Evolutionary conservation across 2,329 filamentous ascomycete species (phyloP).

Genomic region (Daldinia eschscholtzii): DNA sequence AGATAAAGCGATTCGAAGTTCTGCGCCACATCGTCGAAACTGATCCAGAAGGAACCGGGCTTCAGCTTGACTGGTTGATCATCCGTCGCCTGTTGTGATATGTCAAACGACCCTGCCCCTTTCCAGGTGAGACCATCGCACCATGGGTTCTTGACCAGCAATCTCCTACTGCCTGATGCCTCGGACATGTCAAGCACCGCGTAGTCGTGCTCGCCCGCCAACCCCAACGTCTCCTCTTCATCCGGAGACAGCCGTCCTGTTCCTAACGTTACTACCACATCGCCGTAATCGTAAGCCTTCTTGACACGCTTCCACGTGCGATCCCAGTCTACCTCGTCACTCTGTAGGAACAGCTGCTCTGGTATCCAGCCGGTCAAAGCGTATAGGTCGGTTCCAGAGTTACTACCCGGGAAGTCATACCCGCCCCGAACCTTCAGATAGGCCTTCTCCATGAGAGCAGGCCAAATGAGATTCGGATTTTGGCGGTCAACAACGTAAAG

Average conservation of each 20-base stretch:
- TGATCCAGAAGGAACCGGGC: constrained; percentile 94
- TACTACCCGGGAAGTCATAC: constrained; percentile 97
- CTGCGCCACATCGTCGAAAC: constrained; percentile 86
- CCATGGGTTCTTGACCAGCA: constrained; percentile 97
- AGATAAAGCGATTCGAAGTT: constrained; percentile 96
- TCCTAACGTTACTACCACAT: constrained; percentile 90
- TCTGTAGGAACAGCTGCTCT: constrained; percentile 92
- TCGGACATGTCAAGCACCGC: constrained; percentile 84
- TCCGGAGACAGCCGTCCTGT: constrained; percentile 83
- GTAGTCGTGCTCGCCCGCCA: constrained; percentile 94
- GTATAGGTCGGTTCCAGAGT: constrained; percentile 95
- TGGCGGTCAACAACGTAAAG: constrained; percentile 90
- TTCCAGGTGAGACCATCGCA: constrained; percentile 83
- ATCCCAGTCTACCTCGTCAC: constrained; percentile 82
- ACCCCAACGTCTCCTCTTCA: constrained; percentile 83
- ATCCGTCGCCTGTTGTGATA: constrained; percentile 37
- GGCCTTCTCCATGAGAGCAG: constrained; percentile 92
- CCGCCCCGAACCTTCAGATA: constrained; percentile 95
- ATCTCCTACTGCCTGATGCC: constrained; percentile 68
- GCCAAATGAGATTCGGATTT: constrained; percentile 87
- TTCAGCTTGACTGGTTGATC: constrained; percentile 53
- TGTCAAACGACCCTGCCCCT: constrained; percentile 59
- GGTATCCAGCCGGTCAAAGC: constrained; percentile 96
- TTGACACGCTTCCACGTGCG: constrained; percentile 83
- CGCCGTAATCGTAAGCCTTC: constrained; percentile 78